Base-by-base conservation (phyloP, 768 basidiomycete species). In the Russula foetens region DNA sequence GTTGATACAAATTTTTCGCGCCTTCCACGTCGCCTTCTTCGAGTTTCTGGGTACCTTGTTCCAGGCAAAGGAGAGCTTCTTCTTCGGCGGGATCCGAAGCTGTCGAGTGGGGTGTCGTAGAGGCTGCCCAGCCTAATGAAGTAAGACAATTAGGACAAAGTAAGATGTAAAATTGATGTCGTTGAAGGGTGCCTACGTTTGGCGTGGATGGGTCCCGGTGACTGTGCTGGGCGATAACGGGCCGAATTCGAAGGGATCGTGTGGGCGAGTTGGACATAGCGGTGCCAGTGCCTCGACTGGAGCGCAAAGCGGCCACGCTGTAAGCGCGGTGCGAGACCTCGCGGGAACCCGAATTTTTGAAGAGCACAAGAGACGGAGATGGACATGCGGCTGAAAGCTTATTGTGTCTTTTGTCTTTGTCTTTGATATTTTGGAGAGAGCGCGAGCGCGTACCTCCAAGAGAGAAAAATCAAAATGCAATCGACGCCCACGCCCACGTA, bases 21-120 rank as follows among this genome's bases (percentile, higher is more conserved):
- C 78, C 82, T 66, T 88, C 78, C 3, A 93, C 83, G 63, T 93
- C 92, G 23, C 92, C 92, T 68, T 92, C 89, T 71, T 92, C 92
- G 38, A 93, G 76, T 67, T 89, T 90, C 66, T 81, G 78, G 1
- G 92, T 92, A 43, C 92, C 91, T 69, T 86, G 81, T 73, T 92
- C 92, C 23, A 93, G 79, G 63, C 86, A 90, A 53, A 80, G 79
- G 71, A 88, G 74, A 3, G 90, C 89, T 72, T 92, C 90, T 24
- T 76, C 75, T 66, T 92, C 89, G 59, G 88, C 90, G 31, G 91
- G 91, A 74, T 93, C 90, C 24, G 83, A 81, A 38, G 88, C 79
- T 23, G 85, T 84, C n/a, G 90, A 92, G 67, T 91, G 87, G 7
- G 85, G 81, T 12, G 88, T 90, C 11, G 84, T 84, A 35, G 89